Conservation (phyloP, 768 basidiomycete species). For the Kwoniella dejecticola region DNA sequence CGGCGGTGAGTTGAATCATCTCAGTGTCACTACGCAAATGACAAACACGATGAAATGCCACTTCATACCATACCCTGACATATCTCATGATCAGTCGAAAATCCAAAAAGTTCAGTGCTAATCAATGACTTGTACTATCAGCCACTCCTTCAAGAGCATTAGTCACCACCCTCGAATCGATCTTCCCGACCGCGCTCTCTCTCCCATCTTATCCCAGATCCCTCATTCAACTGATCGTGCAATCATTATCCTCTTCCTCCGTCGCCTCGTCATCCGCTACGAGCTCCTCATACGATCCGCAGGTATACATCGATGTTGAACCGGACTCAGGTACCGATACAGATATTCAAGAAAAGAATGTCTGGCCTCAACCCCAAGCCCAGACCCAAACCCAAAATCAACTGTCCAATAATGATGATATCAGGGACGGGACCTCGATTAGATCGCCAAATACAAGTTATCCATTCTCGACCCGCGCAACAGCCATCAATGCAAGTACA, state of each 20-base stretch:
- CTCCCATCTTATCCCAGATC: conserved; percentile 56
- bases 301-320: conserved; percentile 1
- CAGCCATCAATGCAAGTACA: conserved; percentile 55
- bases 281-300: not conserved
- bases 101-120: not conserved
- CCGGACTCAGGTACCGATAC: conserved; percentile 8
- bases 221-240: conserved; percentile 56
- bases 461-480: conserved; percentile 42
- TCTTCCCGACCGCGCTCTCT: conserved; percentile 54
- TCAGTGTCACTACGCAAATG: not conserved
- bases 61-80: too few species aligned
- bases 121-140: conserved; percentile 13
- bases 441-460: conserved; percentile 14
- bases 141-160: conserved; percentile 54
- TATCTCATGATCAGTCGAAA: not conserved
- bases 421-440: not conserved
- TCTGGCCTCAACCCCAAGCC: conserved; percentile 18
- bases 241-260: conserved; percentile 50
- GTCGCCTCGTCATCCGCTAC: conserved; percentile 26
- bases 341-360: conserved; percentile 8
- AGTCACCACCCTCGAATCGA: conserved; percentile 40
- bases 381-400: not conserved
- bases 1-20: conserved; percentile 41
- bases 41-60: too few species aligned
- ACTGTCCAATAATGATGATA: conserved; percentile 12